These are phyloP conservation scores for Saprolegnia parasitica DNA, from an alignment of 352 stramenopile species.

Conservation along the genomic window DNA sequence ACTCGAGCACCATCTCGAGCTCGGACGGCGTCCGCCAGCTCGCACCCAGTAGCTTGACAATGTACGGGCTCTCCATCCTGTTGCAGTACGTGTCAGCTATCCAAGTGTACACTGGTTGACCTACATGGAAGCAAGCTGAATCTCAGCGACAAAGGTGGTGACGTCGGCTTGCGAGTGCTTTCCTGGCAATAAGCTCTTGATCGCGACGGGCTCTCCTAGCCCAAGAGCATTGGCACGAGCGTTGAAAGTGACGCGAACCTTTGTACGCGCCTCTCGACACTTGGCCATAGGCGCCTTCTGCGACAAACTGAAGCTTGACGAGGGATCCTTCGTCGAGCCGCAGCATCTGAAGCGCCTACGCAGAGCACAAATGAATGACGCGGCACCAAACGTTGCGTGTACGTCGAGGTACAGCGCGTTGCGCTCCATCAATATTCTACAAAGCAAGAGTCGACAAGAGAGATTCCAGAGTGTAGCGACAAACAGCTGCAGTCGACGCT, in stretches of 20 bases:
- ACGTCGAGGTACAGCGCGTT: background rate
- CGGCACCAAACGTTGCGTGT: background rate
- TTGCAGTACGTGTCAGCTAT: background rate
- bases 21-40: conserved; percentile 19
- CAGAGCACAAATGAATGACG: background rate
- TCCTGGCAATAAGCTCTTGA: conserved; percentile 20
- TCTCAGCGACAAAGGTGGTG: conserved; percentile 19
- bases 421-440: background rate
- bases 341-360: conserved; percentile 7
- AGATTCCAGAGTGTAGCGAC: no score
- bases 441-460: no score
- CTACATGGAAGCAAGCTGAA: conserved; percentile 12
- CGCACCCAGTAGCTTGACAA: conserved; percentile 19
- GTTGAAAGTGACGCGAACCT: background rate
- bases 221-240: background rate
- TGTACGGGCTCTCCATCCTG: conserved; percentile 21
- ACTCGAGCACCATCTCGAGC: conserved; percentile 28
- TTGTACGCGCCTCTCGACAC: conserved; percentile 23
- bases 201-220: background rate
- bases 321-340: conserved; percentile 14
- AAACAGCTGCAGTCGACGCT: background rate
- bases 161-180: conserved; percentile 7
- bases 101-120: background rate
- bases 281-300: conserved; percentile 24
- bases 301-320: conserved; percentile 6